phyloP scores from a whole-genome alignment of 2,329 filamentous ascomycete species.

The Hansfordia pulvinata region DNA sequence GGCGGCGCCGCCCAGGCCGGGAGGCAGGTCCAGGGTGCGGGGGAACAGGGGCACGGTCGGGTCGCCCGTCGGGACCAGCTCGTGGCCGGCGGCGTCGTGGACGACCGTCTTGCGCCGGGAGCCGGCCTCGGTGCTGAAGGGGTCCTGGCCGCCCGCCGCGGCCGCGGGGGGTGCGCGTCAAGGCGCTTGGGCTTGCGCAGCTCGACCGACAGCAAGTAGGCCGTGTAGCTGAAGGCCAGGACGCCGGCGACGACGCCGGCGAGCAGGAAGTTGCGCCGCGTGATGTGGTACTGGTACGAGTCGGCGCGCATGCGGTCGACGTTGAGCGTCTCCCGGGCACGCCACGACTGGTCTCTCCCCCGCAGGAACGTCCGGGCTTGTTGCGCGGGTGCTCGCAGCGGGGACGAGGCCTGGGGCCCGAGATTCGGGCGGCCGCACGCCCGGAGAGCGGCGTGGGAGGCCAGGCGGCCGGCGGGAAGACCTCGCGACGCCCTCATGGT shows the following conservation, averaged over 20 bases:
- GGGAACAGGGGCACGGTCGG: conserved; percentile 71
- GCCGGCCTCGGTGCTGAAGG: conserved; percentile 33
- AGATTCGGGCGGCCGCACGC: not conserved
- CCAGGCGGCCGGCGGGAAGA: not conserved
- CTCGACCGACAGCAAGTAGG: conserved; percentile 16
- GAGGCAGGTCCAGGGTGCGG: conserved; percentile 51
- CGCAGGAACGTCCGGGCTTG: conserved; percentile 22
- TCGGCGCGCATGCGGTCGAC: conserved; percentile 31
- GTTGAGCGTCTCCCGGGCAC: conserved; percentile 34
- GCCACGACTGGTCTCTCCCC: conserved; percentile 11
- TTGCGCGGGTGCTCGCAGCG: conserved; percentile 2
- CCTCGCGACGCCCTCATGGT: not conserved
- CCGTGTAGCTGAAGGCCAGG: conserved; percentile 35
- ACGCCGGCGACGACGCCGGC: conserved; percentile 35
- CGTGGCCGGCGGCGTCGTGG: conserved; percentile 54
- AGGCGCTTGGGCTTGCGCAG: conserved; percentile 31
- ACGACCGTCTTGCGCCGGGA: conserved; percentile 43
- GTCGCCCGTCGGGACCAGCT: conserved; percentile 72
- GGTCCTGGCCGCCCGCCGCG: conserved; percentile 20
- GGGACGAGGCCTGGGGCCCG: not conserved
- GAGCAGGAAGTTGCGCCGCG: conserved; percentile 35
- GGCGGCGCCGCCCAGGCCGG: conserved; percentile 17
- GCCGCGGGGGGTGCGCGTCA: conserved; percentile 29
- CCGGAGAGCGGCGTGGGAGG: not conserved
- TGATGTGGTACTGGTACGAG: conserved; percentile 33